Evolutionary conservation across 2,329 filamentous ascomycete species (phyloP).

Genomic region (Fusarium sulawesiense): DNA sequence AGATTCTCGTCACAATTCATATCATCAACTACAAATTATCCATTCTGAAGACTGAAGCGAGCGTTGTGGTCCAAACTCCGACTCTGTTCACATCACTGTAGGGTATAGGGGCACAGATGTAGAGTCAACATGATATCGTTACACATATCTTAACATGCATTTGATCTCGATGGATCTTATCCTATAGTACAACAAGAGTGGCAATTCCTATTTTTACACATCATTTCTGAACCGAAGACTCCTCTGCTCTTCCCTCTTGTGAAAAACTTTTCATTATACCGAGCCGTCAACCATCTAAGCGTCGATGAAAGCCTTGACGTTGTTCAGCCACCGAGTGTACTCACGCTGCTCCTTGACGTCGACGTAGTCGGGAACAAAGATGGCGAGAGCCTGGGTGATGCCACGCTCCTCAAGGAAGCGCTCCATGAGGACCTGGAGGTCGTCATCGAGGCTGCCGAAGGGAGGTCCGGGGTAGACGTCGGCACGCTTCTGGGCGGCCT

Average conservation of each 20-base stretch:
- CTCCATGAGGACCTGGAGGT: slow-evolving; percentile 92
- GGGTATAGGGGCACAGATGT: neutral
- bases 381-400: slow-evolving; percentile 84
- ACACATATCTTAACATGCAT: slow-evolving; percentile 41
- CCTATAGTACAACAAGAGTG: slow-evolving; percentile 48
- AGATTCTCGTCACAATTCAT: slow-evolving; percentile 31
- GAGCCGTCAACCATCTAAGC: slow-evolving; percentile 59
- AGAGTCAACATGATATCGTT: slow-evolving; percentile 40
- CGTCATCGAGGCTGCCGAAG: slow-evolving; percentile 94
- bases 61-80: neutral
- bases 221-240: slow-evolving; percentile 27
- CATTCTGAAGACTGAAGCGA: neutral
- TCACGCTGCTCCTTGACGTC: slow-evolving; percentile 99
- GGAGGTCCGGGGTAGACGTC: slow-evolving; percentile 89
- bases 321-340: slow-evolving; percentile 90
- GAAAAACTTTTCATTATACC: slow-evolving; percentile 5
- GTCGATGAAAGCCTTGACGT: slow-evolving; percentile 87
- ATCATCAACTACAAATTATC: slow-evolving; percentile 10
- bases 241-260: slow-evolving; percentile 25
- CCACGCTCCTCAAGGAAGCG: slow-evolving; percentile 95
- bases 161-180: slow-evolving; percentile 39
- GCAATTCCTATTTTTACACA: slow-evolving; percentile 43
- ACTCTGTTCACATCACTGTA: neutral
- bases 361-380: slow-evolving; percentile 96
- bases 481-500: slow-evolving; percentile 80